Evolutionary conservation across 805 yeast genomes (phyloP).

Genomic region (Yamadazyma philogaea): DNA sequence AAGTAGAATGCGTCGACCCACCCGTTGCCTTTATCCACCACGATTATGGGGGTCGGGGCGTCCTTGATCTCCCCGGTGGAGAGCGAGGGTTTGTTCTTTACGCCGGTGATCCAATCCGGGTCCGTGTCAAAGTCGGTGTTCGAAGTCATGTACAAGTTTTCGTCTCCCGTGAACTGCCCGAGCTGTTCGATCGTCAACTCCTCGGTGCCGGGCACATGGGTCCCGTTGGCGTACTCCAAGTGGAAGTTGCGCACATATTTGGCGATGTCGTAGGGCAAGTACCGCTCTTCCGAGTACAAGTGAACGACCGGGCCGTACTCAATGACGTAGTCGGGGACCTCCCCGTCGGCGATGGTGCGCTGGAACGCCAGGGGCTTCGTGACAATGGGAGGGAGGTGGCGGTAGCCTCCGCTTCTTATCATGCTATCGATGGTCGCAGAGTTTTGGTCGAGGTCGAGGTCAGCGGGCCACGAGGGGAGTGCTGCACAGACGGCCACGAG

Average conservation of each 20-base stretch:
- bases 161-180: conserved; percentile 24
- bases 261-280: conserved; percentile 77
- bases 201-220: conserved; percentile 34
- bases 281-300: conserved; percentile 83
- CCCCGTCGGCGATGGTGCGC: conserved; percentile 46
- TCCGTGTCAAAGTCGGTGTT: conserved; percentile 62
- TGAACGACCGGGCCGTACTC: conserved; percentile 77
- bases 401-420: conserved; percentile 22
- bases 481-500: neutral
- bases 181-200: conserved; percentile 25
- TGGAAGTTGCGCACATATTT: conserved; percentile 67
- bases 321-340: conserved; percentile 60
- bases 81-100: conserved; percentile 60
- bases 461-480: conserved; percentile 5
- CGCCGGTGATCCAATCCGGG: conserved; percentile 87
- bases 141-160: conserved; percentile 58
- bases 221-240: conserved; percentile 50
- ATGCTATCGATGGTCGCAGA: conserved; percentile 20
- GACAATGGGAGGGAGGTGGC: conserved; percentile 36
- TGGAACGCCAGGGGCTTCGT: conserved; percentile 30
- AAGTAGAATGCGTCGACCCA: conserved; percentile 97
- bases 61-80: conserved; percentile 65
- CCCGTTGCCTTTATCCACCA: conserved; percentile 90
- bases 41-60: conserved; percentile 80
- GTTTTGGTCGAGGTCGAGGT: conserved; percentile 1